Evolutionary conservation across 1,139 yeast species (phyloP), one percentile per base, ranked within the genome.

Genomic region (Blastobotrys proliferans): DNA sequence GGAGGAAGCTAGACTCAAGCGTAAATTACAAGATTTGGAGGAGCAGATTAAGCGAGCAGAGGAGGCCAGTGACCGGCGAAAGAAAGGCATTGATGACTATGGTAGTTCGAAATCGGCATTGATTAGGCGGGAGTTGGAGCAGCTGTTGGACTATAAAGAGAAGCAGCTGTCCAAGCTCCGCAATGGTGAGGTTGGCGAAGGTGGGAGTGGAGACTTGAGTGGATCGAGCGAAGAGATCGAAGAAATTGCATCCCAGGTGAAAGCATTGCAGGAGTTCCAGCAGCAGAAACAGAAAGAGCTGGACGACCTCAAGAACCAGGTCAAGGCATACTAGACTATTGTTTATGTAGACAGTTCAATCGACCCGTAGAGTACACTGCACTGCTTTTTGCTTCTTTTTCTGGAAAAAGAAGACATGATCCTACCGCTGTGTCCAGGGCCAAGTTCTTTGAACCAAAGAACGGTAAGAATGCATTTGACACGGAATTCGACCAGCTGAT

Each of bases 371-470:
- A n/a, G n/a, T n/a, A n/a, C n/a, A n/a, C n/a, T n/a, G n/a, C n/a
- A n/a, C n/a, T n/a, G n/a, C n/a, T n/a, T n/a, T n/a, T 63, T 94
- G n/a, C n/a, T n/a, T n/a, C n/a, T n/a, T n/a, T n/a, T n/a, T n/a
- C n/a, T n/a, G n/a, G n/a, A n/a, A n/a, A n/a, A n/a, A n/a, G n/a
- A n/a, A n/a, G n/a, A n/a, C n/a, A n/a, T 39, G 97, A 90, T 61
- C 74, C 86, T 46, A 92, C 97, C 43, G 73, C 90, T 46, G 96
- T 92, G 48, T 85, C 97, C 9, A 83, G 95, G 28, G 82, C 96
- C 60, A 92, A 92, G 73, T 92, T 92, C 75, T 83, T 85, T 67
- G 96, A 90, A 72, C 99, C 98, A 58, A 78, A 90, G 54, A 79
- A 80, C 59, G 98, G 98, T 63, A 81, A 87, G 70, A 76, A 74